Conservation (phyloP, 352 stramenopile genomes). For the Plasmopara muralis region DNA sequence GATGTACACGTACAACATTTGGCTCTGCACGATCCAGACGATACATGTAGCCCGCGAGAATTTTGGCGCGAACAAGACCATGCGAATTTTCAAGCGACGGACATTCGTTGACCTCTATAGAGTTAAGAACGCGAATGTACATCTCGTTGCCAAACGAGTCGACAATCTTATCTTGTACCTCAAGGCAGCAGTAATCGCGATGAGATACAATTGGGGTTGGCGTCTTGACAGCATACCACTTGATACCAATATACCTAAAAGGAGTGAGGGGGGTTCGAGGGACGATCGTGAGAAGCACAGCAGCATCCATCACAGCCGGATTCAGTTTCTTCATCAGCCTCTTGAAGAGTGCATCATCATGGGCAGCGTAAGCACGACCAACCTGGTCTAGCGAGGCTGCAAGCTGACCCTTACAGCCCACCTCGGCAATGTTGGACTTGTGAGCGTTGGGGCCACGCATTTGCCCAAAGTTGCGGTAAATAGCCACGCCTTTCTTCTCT, state of each 20-base stretch:
- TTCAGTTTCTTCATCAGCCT: constrained; percentile 83
- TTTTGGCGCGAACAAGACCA: constrained; percentile 76
- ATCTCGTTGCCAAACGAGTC: constrained; percentile 81
- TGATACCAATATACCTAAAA: constrained; percentile 82
- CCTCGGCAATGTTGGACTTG: constrained; percentile 76
- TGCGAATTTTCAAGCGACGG: constrained; percentile 81
- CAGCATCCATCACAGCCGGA: constrained; percentile 59
- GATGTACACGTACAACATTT: constrained; percentile 63
- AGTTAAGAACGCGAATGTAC: constrained; percentile 76
- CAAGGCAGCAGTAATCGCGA: constrained; percentile 81
- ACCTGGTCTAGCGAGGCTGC: constrained; percentile 68
- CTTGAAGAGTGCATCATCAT: constrained; percentile 71
- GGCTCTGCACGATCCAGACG: constrained; percentile 64
- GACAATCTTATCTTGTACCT: constrained; percentile 81
- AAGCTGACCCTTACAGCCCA: constrained; percentile 63
- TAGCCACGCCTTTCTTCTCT: constrained; percentile 77
- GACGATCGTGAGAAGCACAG: constrained; percentile 73
- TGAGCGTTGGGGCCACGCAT: constrained; percentile 45
- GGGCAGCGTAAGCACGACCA: constrained; percentile 63
- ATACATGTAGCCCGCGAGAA: constrained; percentile 76
- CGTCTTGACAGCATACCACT: constrained; percentile 83
- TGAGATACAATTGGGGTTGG: constrained; percentile 74
- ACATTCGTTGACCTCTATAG: constrained; percentile 75
- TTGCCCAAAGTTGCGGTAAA: constrained; percentile 75
- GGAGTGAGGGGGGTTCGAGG: constrained; percentile 60